Percentiles rank a stretch among this genome's conserved stretches.
Evolutionary conservation across 768 basidiomycete species (phyloP).

Genomic region (Pleurotus citrinopileatus): DNA sequence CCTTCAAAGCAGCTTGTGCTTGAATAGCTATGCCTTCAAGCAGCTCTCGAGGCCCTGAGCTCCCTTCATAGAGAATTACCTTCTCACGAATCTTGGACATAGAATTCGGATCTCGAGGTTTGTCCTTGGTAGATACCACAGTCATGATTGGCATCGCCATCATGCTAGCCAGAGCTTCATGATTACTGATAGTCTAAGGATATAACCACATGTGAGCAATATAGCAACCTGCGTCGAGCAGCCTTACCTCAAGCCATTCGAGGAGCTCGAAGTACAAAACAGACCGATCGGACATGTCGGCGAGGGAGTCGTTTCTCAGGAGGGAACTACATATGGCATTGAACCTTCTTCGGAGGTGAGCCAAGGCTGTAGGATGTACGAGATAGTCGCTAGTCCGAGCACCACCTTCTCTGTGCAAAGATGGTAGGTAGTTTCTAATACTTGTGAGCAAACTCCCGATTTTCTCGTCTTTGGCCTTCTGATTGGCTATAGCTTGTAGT

Average conservation of each 20-base stretch:
- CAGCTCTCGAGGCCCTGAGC: constrained; percentile 86
- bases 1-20: constrained; percentile 88
- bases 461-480: constrained; percentile 69
- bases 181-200: constrained; percentile 82
- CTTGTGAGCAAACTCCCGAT: constrained; percentile 65
- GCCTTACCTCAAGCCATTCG: constrained; percentile 84
- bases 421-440: constrained; percentile 84
- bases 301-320: constrained; percentile 86
- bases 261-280: constrained; percentile 86
- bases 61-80: constrained; percentile 86
- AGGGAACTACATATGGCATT: constrained; percentile 85
- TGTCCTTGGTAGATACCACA: constrained; percentile 67
- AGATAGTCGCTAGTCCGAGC: constrained; percentile 85
- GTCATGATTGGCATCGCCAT: constrained; percentile 98
- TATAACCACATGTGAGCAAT: constrained; percentile 11
- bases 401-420: constrained; percentile 70
- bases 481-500: constrained; percentile 70
- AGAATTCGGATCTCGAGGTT: constrained; percentile 40
- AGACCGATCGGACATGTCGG: constrained; percentile 90
- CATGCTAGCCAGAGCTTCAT: constrained; percentile 92
- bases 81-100: constrained; percentile 68
- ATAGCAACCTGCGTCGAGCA: neutral
- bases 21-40: constrained; percentile 91
- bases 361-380: constrained; percentile 88
- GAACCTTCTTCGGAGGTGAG: constrained; percentile 89